Base-by-base conservation (phyloP, 306 rosid genomes). In the Rubus parviflorus region DNA sequence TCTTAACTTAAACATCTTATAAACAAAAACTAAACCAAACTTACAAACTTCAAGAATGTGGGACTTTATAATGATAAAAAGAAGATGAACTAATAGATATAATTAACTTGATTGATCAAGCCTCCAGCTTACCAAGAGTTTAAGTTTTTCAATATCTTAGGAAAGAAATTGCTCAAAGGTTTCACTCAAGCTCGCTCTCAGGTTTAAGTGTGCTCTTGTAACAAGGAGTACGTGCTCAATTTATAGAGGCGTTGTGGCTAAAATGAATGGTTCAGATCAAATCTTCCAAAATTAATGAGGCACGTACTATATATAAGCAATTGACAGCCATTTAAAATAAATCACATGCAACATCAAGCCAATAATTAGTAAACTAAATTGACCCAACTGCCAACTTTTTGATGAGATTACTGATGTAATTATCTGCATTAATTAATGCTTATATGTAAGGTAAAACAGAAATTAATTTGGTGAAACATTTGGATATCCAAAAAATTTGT, bases 81-180 rank as follows among this genome's bases (percentile, higher is more conserved):
- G 46, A 41, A 70, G 54, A 49, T 16, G 30, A 69, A 25, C 4
- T 35, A 43, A n/a, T 30, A 1, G 2, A 2, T 46, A 46, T 46
- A 46, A n/a, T n/a, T n/a, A n/a, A 11, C 20, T 57, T 8, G 9
- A 35, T 23, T 15, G 60, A 35, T 12, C 23, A 49, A 8, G 6
- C 30, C n/a, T 15, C 35, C 38, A 58, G 38, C 64, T 72, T 72
- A 72, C 74, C 74, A 70, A 68, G 37, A 67, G 19, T n/a, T 54
- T 54, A 7, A 20, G 19, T 23, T 45, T 45, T 43, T 19, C 74
- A 48, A 48, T 70, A 25, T 25, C 20, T 15, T 14, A 8, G 60
- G 22, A 54, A 72, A 19, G 51, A 72, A 53, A 25, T 20, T 40
- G 49, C 38, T 72, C 4, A 6, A 37, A 40, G 45, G 45, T 8